Evolutionary conservation across 2,329 filamentous ascomycete species (phyloP).

Genomic region (Scopulariopsis brevicaulis): DNA sequence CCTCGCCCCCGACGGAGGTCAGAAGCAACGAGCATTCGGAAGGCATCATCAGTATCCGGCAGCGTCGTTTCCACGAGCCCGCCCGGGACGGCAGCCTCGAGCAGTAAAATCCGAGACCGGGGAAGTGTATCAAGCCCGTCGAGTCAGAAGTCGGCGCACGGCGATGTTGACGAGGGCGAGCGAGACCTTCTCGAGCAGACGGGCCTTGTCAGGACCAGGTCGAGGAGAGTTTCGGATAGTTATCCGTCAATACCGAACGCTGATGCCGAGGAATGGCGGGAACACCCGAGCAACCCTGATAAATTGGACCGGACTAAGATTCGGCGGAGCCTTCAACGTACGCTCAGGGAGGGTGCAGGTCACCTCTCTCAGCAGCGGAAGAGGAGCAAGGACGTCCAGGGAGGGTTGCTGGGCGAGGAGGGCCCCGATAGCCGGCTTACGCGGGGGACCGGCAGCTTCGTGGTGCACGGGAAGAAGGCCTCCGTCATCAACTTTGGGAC

Average conservation of each 20-base stretch:
- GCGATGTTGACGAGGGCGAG: constrained; percentile 54
- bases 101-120: constrained; percentile 6
- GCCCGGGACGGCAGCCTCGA: not conserved
- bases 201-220: constrained; percentile 42
- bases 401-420: constrained; percentile 21
- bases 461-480: constrained; percentile 94
- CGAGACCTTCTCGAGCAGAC: constrained; percentile 56
- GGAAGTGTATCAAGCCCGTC: constrained; percentile 9
- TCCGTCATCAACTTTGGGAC: constrained; percentile 92
- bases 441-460: constrained; percentile 79
- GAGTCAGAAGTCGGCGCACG: constrained; percentile 9
- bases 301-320: constrained; percentile 55
- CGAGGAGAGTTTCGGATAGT: constrained; percentile 15
- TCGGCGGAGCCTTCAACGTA: constrained; percentile 79
- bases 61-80: not conserved
- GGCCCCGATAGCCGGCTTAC: constrained; percentile 56
- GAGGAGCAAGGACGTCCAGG: constrained; percentile 54
- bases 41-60: not conserved
- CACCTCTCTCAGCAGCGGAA: constrained; percentile 58
- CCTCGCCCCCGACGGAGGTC: constrained; percentile 1
- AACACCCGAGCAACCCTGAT: constrained; percentile 15
- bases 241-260: not conserved
- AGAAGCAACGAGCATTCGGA: not conserved
- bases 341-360: constrained; percentile 68
- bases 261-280: constrained; percentile 1